Evolutionary conservation across 169 alveolate genomes (phyloP), one percentile per base, ranked within the genome.

Genomic region (Besnoitia besnoiti): DNA sequence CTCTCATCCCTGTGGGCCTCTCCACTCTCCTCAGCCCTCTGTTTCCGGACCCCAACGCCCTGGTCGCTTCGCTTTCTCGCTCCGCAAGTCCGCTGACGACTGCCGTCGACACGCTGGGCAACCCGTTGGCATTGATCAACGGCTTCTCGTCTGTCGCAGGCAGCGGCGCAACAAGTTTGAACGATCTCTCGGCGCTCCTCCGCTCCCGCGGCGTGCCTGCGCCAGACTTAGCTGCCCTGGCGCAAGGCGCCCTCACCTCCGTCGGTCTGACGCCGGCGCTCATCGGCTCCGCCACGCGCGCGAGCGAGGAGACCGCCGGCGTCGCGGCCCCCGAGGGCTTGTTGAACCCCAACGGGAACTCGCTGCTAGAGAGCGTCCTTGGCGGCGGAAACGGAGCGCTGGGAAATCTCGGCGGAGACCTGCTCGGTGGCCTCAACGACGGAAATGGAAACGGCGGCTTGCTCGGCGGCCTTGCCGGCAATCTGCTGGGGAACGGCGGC

Each of bases 131-230:
- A 7, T 10, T 33, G 37, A 7, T 62, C 79, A 62, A 10, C 46
- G 82, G 82, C 14, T 0, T 73, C 82, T 30, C n/a, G 82, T 35
- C 82, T 2, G 79, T 33, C 33, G n/a, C 82, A 10, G 67, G 24
- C 67, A n/a, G n/a, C n/a, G 67, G 2, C 39, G 16, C 82, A n/a
- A 10, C 82, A 8, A 51, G 39, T 30, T 4, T 73, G n/a, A n/a
- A n/a, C 27, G 82, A 73, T n/a, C 39, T 73, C 46, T 35, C 82
- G 8, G 39, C 82, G 16, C 82, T 73, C n/a, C 82, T 73, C n/a
- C 82, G 82, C 46, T 73, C 82, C 0, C 67, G 30, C 12, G 46
- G 46, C 39, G 2, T 37, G 24, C 39, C 82, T 42, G 46, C 82
- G 0, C 39, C 82, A 30, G 82, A 73, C 46, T 2, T 73, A 1